These are phyloP conservation scores for Prunus dulcis DNA, from an alignment of 306 rosid genomes.

Conservation along the genomic window DNA sequence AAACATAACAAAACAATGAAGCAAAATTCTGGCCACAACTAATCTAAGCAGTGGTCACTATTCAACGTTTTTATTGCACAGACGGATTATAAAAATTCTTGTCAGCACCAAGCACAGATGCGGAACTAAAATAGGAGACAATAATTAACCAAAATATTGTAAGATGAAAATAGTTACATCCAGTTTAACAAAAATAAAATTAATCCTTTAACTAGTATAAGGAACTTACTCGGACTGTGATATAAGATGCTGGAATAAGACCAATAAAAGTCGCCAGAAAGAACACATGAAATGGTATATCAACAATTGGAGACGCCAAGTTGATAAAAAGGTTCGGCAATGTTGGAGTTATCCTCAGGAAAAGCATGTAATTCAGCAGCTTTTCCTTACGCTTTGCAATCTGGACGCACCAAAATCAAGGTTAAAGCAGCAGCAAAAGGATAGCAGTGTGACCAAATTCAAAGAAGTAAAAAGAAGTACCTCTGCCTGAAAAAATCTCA, in stretches of 20 bases:
- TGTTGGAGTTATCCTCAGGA: conserved; percentile 92
- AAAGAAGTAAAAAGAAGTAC: conserved; percentile 30
- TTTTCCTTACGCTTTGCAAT: conserved; percentile 84
- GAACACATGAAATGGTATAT: conserved; percentile 89
- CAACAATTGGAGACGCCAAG: conserved; percentile 97
- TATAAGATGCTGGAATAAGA: conserved; percentile 83
- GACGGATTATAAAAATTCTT: background rate
- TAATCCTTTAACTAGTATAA: background rate
- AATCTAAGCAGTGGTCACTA: background rate
- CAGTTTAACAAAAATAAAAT: background rate
- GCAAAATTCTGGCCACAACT: background rate
- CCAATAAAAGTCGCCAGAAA: conserved; percentile 82
- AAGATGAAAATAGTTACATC: background rate
- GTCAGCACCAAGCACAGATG: background rate
- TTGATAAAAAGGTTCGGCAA: conserved; percentile 94
- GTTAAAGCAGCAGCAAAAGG: conserved; percentile 9
- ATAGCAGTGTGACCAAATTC: background rate
- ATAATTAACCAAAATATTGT: background rate
- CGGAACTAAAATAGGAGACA: background rate
- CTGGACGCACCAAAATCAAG: conserved; percentile 36
- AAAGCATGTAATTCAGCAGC: conserved; percentile 96
- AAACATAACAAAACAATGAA: background rate
- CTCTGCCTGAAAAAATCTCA: conserved; percentile 90
- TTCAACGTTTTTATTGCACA: background rate
- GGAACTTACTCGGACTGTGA: conserved; percentile 82